These are phyloP conservation scores for Lichenothelia convexa DNA, from an alignment of 495 filamentous ascomycete species.

Conservation along the genomic window DNA sequence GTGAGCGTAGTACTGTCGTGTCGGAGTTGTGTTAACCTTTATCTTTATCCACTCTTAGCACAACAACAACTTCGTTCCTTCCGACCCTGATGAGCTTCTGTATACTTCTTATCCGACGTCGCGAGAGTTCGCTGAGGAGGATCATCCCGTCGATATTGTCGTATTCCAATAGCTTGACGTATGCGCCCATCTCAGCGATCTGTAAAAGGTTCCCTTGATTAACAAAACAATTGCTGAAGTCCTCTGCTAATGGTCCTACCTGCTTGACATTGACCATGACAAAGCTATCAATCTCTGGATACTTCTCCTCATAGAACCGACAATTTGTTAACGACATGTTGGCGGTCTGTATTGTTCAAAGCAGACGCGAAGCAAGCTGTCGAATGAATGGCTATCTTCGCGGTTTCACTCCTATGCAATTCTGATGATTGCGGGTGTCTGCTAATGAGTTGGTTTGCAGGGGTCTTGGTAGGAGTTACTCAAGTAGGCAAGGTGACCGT, in stretches of 20 bases:
- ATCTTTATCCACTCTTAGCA: slow-evolving; percentile 95
- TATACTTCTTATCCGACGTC: slow-evolving; percentile 92
- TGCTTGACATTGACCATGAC: slow-evolving; percentile 66
- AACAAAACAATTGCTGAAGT: slow-evolving; percentile 1
- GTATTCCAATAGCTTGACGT: slow-evolving; percentile 97
- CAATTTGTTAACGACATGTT: slow-evolving; percentile 94
- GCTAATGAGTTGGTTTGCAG: too few species aligned
- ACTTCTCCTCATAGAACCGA: slow-evolving; percentile 97
- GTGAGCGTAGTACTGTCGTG: background rate
- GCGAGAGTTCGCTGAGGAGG: slow-evolving; percentile 82
- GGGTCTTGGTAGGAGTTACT: too few species aligned
- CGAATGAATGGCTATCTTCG: too few species aligned
- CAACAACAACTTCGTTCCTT: slow-evolving; percentile 93
- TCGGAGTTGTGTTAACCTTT: slow-evolving; percentile 42
- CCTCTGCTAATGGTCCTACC: slow-evolving; percentile 22
- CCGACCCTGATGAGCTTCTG: slow-evolving; percentile 98
- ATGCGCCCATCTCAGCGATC: slow-evolving; percentile 99
- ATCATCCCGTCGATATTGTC: slow-evolving; percentile 99
- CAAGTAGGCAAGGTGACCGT: too few species aligned
- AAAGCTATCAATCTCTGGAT: slow-evolving; percentile 95
- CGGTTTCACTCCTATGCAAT: too few species aligned
- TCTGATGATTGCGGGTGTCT: too few species aligned
- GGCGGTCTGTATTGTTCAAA: too few species aligned
- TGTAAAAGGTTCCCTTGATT: slow-evolving; percentile 17
- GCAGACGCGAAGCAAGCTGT: too few species aligned